Conservation (phyloP, 2,329 filamentous ascomycete species). For the Arachnopeziza araneosa region DNA sequence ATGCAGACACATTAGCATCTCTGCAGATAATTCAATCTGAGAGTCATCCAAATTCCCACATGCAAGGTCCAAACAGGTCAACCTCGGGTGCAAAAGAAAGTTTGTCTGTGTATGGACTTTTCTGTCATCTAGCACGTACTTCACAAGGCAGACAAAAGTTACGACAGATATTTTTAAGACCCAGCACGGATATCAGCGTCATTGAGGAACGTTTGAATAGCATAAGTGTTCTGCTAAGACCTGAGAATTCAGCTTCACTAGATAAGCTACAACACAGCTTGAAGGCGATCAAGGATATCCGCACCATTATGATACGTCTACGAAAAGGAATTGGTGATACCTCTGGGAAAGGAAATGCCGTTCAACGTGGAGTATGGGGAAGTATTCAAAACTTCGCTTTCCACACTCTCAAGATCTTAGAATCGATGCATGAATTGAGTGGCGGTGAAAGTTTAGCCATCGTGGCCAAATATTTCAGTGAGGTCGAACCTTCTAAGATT, state of each 20-base stretch:
- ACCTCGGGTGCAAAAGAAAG: conserved; percentile 69
- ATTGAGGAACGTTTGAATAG: conserved; percentile 69
- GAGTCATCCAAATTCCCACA: conserved; percentile 74
- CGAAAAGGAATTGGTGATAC: conserved; percentile 67
- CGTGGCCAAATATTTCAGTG: conserved; percentile 51
- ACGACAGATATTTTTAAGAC: conserved; percentile 76
- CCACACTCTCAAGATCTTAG: conserved; percentile 63
- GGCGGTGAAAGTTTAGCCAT: conserved; percentile 49
- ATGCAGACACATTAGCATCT: conserved; percentile 70
- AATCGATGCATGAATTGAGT: conserved; percentile 52
- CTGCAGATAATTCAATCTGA: conserved; percentile 83
- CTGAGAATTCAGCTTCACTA: conserved; percentile 58
- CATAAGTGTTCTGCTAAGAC: conserved; percentile 59
- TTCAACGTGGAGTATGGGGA: conserved; percentile 66
- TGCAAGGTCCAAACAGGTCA: conserved; percentile 59
- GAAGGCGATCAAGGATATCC: conserved; percentile 71
- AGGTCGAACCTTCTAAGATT: conserved; percentile 53
- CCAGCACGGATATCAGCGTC: conserved; percentile 59
- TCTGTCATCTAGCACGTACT: conserved; percentile 68
- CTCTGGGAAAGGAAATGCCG: conserved; percentile 32
- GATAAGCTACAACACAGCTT: conserved; percentile 55
- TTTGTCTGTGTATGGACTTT: conserved; percentile 78
- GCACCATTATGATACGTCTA: conserved; percentile 60
- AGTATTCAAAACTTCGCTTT: conserved; percentile 67
- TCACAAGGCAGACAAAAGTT: conserved; percentile 71